These are phyloP conservation scores for Isoetes taiwanensis DNA, from an alignment of 75 land plant species.

Conservation along the genomic window DNA sequence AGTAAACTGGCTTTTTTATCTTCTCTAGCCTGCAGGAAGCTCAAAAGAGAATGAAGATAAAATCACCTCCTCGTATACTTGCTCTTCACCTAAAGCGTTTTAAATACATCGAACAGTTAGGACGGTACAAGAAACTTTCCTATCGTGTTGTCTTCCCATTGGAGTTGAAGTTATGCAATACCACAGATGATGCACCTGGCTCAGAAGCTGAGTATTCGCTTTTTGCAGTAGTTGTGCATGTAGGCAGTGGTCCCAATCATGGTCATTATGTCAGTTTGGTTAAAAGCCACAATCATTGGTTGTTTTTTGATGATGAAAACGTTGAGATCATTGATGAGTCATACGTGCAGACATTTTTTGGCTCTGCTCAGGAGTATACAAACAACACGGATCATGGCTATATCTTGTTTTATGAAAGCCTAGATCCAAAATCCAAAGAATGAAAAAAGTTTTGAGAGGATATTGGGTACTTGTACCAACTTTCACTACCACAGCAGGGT, in stretches of 20 bases:
- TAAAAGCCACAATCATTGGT: slow-evolving; percentile 97
- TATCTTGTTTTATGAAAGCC: slow-evolving; percentile 83
- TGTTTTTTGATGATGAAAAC: slow-evolving; percentile 89
- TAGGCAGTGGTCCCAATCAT: slow-evolving; percentile 94
- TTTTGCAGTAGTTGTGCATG: slow-evolving; percentile 94
- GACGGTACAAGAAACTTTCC: slow-evolving; percentile 87
- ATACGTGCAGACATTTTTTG: slow-evolving; percentile 79
- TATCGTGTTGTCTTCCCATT: slow-evolving; percentile 90
- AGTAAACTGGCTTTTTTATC: not conserved
- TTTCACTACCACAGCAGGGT: no score
- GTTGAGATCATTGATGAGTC: slow-evolving; percentile 95
- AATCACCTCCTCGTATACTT: slow-evolving; percentile 70
- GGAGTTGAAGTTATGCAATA: slow-evolving; percentile 84
- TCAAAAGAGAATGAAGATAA: slow-evolving; percentile 95
- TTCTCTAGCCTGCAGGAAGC: slow-evolving; percentile 86
- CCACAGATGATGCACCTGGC: slow-evolving; percentile 55
- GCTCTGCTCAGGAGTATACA: slow-evolving; percentile 86
- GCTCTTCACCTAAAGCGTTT: slow-evolving; percentile 91
- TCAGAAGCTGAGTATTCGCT: slow-evolving; percentile 78
- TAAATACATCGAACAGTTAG: slow-evolving; percentile 90
- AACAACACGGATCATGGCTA: slow-evolving; percentile 96
- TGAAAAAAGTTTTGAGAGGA: no score
- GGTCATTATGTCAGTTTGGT: slow-evolving; percentile 93
- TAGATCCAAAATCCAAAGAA: slow-evolving; percentile 34
- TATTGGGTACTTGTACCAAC: no score